Percentiles rank a stretch among this genome's conserved stretches.
These are phyloP conservation scores for Moricandia moricandioides DNA, from an alignment of 345 rosid species.

Conservation along the genomic window DNA sequence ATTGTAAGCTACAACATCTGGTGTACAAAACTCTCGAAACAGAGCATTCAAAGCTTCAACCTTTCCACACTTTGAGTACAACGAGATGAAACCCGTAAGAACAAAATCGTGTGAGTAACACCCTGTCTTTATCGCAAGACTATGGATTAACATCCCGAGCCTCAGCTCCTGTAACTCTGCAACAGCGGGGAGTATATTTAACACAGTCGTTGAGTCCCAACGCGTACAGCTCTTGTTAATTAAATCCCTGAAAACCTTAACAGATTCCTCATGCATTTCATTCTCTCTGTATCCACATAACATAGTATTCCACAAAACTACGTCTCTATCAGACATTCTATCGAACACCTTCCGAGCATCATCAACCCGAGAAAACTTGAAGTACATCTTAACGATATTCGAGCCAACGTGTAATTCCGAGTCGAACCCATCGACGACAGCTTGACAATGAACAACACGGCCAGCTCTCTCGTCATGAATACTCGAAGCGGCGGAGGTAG, in stretches of 20 bases:
- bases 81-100: conserved; percentile 60
- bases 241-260: conserved; percentile 50
- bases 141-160: conserved; percentile 61
- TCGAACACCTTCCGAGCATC: conserved; percentile 60
- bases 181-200: conserved; percentile 63
- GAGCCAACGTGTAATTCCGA: conserved; percentile 61
- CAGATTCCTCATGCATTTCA: conserved; percentile 48
- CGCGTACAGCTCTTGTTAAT: conserved; percentile 36
- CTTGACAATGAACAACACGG: conserved; percentile 50
- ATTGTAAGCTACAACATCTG: conserved; percentile 68
- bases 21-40: conserved; percentile 51
- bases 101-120: conserved; percentile 50
- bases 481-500: conserved; percentile 54
- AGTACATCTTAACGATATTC: conserved; percentile 54
- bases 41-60: conserved; percentile 40
- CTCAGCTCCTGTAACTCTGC: conserved; percentile 66
- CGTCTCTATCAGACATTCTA: conserved; percentile 56
- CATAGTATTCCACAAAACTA: conserved; percentile 63
- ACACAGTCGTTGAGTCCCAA: conserved; percentile 54
- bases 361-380: conserved; percentile 40
- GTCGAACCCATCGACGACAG: conserved; percentile 53
- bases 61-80: conserved; percentile 63
- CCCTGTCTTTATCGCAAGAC: conserved; percentile 52
- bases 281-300: conserved; percentile 58
- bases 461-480: conserved; percentile 41